Base-by-base conservation (phyloP, 192 early-diverging fungal genomes). In the Phlyctochytrium bullatum region DNA sequence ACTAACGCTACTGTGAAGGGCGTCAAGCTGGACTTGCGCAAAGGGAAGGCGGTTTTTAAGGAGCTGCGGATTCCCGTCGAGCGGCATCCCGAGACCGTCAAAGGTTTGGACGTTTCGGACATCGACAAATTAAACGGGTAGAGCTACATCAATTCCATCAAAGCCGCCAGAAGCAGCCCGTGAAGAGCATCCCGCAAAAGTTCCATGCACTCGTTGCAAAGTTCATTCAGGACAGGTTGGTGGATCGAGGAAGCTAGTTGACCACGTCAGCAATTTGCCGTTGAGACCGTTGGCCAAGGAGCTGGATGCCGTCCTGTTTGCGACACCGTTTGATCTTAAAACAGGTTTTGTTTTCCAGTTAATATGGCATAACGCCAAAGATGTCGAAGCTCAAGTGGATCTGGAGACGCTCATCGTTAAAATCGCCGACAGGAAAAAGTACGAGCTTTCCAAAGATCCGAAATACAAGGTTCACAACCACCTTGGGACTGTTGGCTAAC, bases 81-180 rank as follows among this genome's bases (percentile, higher is more conserved):
- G 25, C 10, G 27, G 54, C 54, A 57, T 57, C 54, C 54, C 14
- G 54, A 14, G 27, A 57, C 54, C 12, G 25, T 57, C 12, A 28
- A 6, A 27, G 14, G 54, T 57, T 20, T 28, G 27, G 10, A 24
- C 12, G 27, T 20, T 24, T 57, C 54, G 12, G 12, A 28, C 27
- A 28, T 57, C 20, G 40, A 47, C 40, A 14, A 20, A 47, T 14
- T 47, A 25, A 6, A 14, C 6, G 16, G 14, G 6, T 25, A 57
- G 54, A 57, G 20, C 54, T 57, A 6, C 54, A 57, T 57, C 4
- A 14, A 10, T 57, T 57, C 25, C 54, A 57, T 25, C 27, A 25
- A 14, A 25, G 25, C 6, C 27, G 20, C 10, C 54, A 57, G 27
- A 50, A 10, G 12, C n/a, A 10, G n/a, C 40, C 54, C 14, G 27